Evolutionary conservation across 352 stramenopile species (phyloP).

Genomic region (Aphanomyces cochlioides): DNA sequence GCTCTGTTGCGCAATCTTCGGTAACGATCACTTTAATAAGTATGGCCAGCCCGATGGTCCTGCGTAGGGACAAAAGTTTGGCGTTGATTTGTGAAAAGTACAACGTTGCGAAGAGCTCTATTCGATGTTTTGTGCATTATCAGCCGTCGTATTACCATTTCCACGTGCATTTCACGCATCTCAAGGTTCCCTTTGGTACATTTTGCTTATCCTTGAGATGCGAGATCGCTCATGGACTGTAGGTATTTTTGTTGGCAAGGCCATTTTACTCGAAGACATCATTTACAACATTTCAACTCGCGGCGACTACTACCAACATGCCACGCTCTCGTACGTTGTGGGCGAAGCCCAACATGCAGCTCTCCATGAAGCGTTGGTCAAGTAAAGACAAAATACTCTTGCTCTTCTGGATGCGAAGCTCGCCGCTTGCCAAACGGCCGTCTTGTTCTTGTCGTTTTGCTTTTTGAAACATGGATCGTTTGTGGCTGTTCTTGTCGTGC

Average conservation of each 20-base stretch:
- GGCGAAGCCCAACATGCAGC: constrained; percentile 79
- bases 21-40: constrained; percentile 33
- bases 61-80: constrained; percentile 54
- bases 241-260: constrained; percentile 76
- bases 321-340: constrained; percentile 68
- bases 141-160: constrained; percentile 88
- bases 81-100: constrained; percentile 54
- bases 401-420: background rate
- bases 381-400: constrained; percentile 15
- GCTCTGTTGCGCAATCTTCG: constrained; percentile 68
- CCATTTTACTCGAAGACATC: constrained; percentile 77
- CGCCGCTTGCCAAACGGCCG: background rate
- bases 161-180: constrained; percentile 82
- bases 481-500: background rate
- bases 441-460: background rate
- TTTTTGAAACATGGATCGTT: background rate
- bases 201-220: background rate
- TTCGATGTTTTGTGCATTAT: constrained; percentile 86
- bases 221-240: background rate
- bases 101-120: constrained; percentile 43
- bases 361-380: constrained; percentile 56
- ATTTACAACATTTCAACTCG: constrained; percentile 73
- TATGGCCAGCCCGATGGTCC: background rate
- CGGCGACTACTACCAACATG: constrained; percentile 63
- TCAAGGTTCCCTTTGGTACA: constrained; percentile 73